Conservation (phyloP, 2,329 filamentous ascomycete species). For the Aspergillus sp. region DNA sequence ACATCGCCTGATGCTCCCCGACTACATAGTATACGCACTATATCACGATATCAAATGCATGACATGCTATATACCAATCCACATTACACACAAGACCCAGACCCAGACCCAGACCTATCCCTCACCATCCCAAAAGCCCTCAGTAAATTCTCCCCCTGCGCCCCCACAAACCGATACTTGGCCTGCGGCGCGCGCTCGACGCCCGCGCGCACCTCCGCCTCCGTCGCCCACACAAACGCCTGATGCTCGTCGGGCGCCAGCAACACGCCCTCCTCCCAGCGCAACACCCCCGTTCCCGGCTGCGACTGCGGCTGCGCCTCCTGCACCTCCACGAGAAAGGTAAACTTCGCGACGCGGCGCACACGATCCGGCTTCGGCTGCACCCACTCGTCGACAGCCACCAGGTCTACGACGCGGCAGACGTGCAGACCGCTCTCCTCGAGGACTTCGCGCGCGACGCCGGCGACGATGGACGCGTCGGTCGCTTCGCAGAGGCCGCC, state of each 20-base stretch:
- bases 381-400: slow-evolving; percentile 35
- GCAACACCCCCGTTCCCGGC: background rate
- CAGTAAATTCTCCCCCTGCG: slow-evolving; percentile 24
- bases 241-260: slow-evolving; percentile 37
- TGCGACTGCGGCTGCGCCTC: slow-evolving; percentile 12
- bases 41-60: slow-evolving; percentile 11
- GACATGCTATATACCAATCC: background rate
- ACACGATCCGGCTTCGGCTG: slow-evolving; percentile 22
- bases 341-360: slow-evolving; percentile 31
- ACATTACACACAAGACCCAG: too few relatives aligned
- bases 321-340: slow-evolving; percentile 39
- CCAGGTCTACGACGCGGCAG: slow-evolving; percentile 41
- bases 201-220: slow-evolving; percentile 30
- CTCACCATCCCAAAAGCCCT: slow-evolving; percentile 17
- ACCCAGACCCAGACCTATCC: background rate
- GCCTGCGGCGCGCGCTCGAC: slow-evolving; percentile 6
- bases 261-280: slow-evolving; percentile 24
- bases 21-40: background rate
- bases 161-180: slow-evolving; percentile 20
- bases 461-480: slow-evolving; percentile 50
- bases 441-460: slow-evolving; percentile 49
- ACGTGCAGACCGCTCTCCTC: slow-evolving; percentile 54
- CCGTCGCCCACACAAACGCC: slow-evolving; percentile 36
- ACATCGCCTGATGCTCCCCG: background rate
- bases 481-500: slow-evolving; percentile 49